Evolutionary conservation across 768 basidiomycete genomes (phyloP).

Genomic region (Russula foetens): DNA sequence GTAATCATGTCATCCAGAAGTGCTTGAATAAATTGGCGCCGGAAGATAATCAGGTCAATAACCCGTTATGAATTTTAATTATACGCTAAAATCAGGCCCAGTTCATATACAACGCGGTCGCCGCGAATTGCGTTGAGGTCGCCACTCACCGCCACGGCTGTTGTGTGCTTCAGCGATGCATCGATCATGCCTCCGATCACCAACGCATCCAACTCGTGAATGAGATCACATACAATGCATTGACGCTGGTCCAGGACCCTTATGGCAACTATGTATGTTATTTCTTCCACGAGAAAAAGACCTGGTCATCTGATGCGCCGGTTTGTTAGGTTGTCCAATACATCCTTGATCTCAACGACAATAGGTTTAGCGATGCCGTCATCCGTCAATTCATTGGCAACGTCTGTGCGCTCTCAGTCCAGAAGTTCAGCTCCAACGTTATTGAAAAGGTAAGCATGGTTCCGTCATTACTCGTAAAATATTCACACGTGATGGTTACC

Average conservation of each 20-base stretch:
- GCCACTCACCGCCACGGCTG: constrained; percentile 97
- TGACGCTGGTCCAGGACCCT: constrained; percentile 96
- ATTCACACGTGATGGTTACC: constrained; percentile 1
- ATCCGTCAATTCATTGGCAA: constrained; percentile 98
- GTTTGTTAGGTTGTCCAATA: constrained; percentile 82
- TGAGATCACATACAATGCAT: constrained; percentile 97
- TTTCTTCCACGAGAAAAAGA: not conserved
- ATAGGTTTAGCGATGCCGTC: constrained; percentile 94
- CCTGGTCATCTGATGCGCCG: not conserved
- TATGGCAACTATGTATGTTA: constrained; percentile 79
- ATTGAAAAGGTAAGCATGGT: constrained; percentile 74
- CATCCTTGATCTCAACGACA: constrained; percentile 96
- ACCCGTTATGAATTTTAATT: not conserved
- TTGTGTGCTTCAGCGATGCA: constrained; percentile 95
- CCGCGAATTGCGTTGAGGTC: constrained; percentile 97
- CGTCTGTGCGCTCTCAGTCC: constrained; percentile 93
- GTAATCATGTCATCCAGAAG: constrained; percentile 98
- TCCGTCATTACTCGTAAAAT: not conserved
- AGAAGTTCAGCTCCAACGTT: constrained; percentile 99
- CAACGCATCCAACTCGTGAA: constrained; percentile 95
- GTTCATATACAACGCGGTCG: constrained; percentile 99
- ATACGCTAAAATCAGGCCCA: constrained; percentile 25
- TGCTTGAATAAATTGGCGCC: constrained; percentile 97
- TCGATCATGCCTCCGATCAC: constrained; percentile 94
- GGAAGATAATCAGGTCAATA: constrained; percentile 89